Percentiles rank a stretch among this genome's conserved stretches.
These are phyloP conservation scores for Cytospora leucostoma DNA, from an alignment of 2,329 filamentous ascomycete species.

Conservation along the genomic window DNA sequence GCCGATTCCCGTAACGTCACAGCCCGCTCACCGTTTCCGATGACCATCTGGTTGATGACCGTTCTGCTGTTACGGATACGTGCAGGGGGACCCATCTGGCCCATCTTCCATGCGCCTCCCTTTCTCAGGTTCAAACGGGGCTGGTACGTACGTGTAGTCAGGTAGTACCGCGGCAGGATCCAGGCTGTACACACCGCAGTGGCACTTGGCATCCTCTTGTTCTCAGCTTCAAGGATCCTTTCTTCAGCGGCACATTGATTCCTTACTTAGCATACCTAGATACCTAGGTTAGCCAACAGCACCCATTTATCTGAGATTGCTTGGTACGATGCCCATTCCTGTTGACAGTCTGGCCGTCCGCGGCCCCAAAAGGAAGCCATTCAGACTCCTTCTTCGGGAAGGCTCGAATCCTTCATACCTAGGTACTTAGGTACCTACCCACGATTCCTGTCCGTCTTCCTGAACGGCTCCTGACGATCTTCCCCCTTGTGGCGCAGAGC, in stretches of 20 bases:
- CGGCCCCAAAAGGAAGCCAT: not conserved
- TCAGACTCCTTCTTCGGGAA: not conserved
- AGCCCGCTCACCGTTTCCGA: not conserved
- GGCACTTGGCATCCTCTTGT: not conserved
- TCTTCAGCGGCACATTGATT: not conserved
- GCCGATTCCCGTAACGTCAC: not conserved
- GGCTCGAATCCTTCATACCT: not conserved
- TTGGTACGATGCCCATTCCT: not conserved
- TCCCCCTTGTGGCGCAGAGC: constrained; percentile 1
- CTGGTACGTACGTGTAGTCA: not conserved
- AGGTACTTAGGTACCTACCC: too few relatives aligned
- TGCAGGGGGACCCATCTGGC: not conserved
- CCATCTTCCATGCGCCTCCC: not conserved
- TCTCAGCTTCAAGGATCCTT: not conserved
- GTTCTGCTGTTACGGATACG: not conserved
- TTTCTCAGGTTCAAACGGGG: not conserved
- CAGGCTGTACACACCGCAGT: not conserved
- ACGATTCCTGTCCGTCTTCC: not conserved
- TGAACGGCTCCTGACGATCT: not conserved
- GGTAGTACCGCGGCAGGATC: not conserved
- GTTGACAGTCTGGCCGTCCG: not conserved
- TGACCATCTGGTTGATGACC: not conserved
- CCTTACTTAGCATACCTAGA: not conserved
- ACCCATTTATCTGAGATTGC: not conserved
- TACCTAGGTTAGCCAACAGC: too few relatives aligned